phyloP scores from a whole-genome alignment of 1,284 basidiomycete species.

The Tylopilus sp. region DNA sequence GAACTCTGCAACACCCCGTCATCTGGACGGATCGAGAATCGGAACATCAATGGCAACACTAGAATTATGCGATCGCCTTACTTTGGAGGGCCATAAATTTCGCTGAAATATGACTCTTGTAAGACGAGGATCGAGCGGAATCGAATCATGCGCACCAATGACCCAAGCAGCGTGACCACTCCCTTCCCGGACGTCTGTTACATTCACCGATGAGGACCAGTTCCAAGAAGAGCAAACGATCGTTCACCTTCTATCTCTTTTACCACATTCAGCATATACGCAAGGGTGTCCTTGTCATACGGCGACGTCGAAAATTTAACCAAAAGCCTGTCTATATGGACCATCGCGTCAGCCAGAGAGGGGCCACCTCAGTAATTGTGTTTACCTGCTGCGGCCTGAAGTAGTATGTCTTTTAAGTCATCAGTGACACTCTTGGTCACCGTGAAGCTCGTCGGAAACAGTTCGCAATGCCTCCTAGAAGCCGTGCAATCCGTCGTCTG shows the following conservation, averaged over 20 bases:
- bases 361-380: not conserved
- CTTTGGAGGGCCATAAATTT: constrained; percentile 31
- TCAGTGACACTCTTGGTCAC: constrained; percentile 19
- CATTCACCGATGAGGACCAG: not conserved
- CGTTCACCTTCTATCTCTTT: constrained; percentile 27
- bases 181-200: constrained; percentile 10
- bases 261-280: constrained; percentile 28
- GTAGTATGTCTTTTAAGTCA: constrained; percentile 22
- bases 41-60: not conserved
- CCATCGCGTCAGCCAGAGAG: not conserved
- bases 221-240: not conserved
- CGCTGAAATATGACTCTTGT: constrained; percentile 12
- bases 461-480: constrained; percentile 30
- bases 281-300: constrained; percentile 20
- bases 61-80: constrained; percentile 12
- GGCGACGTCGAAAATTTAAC: constrained; percentile 35
- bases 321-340: constrained; percentile 23
- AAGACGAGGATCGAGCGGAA: not conserved
- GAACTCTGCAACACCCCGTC: constrained; percentile 29
- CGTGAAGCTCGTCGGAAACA: constrained; percentile 28
- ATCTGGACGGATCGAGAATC: constrained; percentile 8
- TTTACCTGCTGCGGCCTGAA: constrained; percentile 31
- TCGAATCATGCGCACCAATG: constrained; percentile 18
- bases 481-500: not conserved
- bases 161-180: constrained; percentile 24